Base-by-base conservation (phyloP, 495 filamentous ascomycete genomes). In the Immersiella caudata region DNA sequence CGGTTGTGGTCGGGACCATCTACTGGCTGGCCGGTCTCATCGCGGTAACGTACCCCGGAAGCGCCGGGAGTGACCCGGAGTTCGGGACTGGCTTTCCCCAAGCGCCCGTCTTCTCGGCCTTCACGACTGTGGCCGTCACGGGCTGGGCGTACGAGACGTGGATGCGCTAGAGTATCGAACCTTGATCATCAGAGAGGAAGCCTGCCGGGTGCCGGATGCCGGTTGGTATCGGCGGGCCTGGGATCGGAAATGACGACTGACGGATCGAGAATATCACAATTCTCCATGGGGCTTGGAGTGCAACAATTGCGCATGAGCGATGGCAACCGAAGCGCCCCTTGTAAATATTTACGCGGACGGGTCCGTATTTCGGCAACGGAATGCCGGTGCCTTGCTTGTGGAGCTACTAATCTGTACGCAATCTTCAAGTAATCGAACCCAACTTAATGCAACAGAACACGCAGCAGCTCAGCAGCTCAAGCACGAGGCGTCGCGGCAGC, bases 31-130 rank as follows among this genome's bases (percentile, higher is more conserved):
- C 81, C 9, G 82, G 79, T 2, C 54, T 87, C 14, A 76, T 76
- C 33, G 78, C 78, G 5, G 79, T 84, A 36, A 68, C 85, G 1
- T 85, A 81, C 61, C 85, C 85, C 0, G 82, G 80, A n/a, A 77
- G 78, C 9, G 73, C 76, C 71, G 82, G 79, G 0, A 70, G 83
- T 0, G 85, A 88, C 67, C 85, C 86, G 0, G 85, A 88, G 71
- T 87, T 87, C 72, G 79, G 78, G 18, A 79, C 82, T 0, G 81
- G 83, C 0, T 83, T 82, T 64, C 84, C 82, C 7, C 85, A 87
- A 74, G 68, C 67, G 5, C 76, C 69, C 26, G 6, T 76, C 0
- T 87, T 85, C 66, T 25, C 72, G 4, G 71, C 16, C 6, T 73
- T 76, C 6, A 69, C 69, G 2, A 58, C 35, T 0, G 40, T 73